phyloP scores from a whole-genome alignment of 2,329 filamentous ascomycete species.

The Fusarium mundagurra region DNA sequence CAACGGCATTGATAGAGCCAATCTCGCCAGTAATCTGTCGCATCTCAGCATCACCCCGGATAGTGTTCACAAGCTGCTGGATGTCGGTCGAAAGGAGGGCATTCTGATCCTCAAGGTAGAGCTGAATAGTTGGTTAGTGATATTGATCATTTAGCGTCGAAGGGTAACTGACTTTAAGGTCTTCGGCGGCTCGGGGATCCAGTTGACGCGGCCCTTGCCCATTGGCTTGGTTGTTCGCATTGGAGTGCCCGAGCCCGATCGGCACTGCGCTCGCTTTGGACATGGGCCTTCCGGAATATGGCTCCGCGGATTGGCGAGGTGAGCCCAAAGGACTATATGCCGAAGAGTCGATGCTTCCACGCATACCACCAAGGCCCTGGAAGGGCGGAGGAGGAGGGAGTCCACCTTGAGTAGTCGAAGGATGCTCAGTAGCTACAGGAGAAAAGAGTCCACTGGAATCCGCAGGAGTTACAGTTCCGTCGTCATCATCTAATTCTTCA shows the following conservation, averaged over 20 bases:
- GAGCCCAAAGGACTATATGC: slow-evolving; percentile 79
- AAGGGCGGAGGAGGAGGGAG: slow-evolving; percentile 65
- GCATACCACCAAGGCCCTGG: slow-evolving; percentile 64
- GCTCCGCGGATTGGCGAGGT: slow-evolving; percentile 66
- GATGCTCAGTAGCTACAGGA: slow-evolving; percentile 57
- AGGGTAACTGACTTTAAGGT: slow-evolving; percentile 55
- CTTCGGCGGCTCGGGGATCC: slow-evolving; percentile 56
- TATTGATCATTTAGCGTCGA: background rate
- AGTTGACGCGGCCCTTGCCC: slow-evolving; percentile 51
- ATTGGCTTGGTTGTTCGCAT: slow-evolving; percentile 50
- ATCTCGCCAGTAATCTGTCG: slow-evolving; percentile 76
- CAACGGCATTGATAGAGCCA: slow-evolving; percentile 73
- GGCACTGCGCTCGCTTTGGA: slow-evolving; percentile 45
- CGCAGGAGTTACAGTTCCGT: slow-evolving; percentile 71
- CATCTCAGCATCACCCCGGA: slow-evolving; percentile 72
- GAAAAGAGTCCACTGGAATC: slow-evolving; percentile 77
- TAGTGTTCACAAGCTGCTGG: slow-evolving; percentile 79
- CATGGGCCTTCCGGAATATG: slow-evolving; percentile 49
- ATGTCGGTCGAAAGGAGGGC: slow-evolving; percentile 82
- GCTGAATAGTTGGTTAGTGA: slow-evolving; percentile 52
- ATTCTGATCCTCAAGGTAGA: slow-evolving; percentile 86
- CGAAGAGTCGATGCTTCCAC: slow-evolving; percentile 74
- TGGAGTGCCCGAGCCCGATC: slow-evolving; percentile 51
- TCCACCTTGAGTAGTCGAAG: slow-evolving; percentile 48
- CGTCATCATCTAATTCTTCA: slow-evolving; percentile 80